Evolutionary conservation across 306 rosid genomes (phyloP), one percentile per base, ranked within the genome.

Genomic region (Trichosanthes cucumerina): DNA sequence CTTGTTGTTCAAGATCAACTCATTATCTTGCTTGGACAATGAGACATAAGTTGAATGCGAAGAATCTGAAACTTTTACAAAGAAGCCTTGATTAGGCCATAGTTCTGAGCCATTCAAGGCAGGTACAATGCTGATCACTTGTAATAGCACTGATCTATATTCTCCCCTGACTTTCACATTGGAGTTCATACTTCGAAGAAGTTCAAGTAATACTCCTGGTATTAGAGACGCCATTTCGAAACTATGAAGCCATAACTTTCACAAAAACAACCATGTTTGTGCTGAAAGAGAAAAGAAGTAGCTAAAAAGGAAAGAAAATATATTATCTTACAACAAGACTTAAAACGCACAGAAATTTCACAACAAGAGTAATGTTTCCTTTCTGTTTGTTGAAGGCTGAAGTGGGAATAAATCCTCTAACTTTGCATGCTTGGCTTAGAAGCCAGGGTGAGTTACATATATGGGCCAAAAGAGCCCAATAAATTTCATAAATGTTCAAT

Each of bases 61-160:
- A 36, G 98, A 95, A 78, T 95, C 97, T 0, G 96, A 95, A 39
- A 95, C 96, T 86, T 95, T 90, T 9, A 95, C 39, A 83, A 90
- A 94, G 90, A 90, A 95, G 21, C 98, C 93, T 58, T 85, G 90
- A 78, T 95, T 90, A 69, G 97, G 97, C 97, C 97, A 95, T 18
- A 95, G 66, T 72, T 91, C 98, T 0, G 89, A 91, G 19, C 97
- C 97, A 8, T 83, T 82, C 68, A 94, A 86, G 33, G 95, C 97
- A 9, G 97, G 98, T 73, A 88, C 91, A 60, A 92, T 91, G 83
- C 97, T 87, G 71, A 95, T 91, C 80, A 89, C 95, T 80, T 95
- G 97, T 63, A 95, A 84, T 74, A 95, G 91, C 53, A 89, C 93
- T 0, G 96, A 88, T 5, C 98, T 91, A 75, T 94, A 79, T 80